A percentile compares a stretch with the other conserved stretches of the same genome.
These are phyloP conservation scores for Nicotiana sylvestris DNA, from an alignment of 257 asterid genomes.

Conservation along the genomic window DNA sequence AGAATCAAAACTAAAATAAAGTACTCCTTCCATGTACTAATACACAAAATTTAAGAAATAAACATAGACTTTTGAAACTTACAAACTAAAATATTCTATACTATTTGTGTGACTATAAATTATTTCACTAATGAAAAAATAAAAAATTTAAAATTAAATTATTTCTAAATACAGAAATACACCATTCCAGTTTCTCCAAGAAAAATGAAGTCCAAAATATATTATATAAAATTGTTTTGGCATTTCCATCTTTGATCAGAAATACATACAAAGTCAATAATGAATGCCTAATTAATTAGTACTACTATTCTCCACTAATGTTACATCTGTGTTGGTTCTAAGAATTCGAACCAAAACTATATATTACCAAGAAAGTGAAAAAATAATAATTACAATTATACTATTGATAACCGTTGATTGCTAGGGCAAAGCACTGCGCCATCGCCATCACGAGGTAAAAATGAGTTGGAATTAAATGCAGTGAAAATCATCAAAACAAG, in stretches of 20 bases:
- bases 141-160: too few species aligned
- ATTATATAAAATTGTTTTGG: not conserved
- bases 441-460: not conserved
- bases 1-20: not conserved
- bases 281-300: not conserved
- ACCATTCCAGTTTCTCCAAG: not conserved
- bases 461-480: constrained; percentile 1
- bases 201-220: not conserved
- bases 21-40: not conserved
- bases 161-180: too few species aligned
- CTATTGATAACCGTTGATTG: not conserved
- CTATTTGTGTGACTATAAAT: too few species aligned
- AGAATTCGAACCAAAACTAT: not conserved
- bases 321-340: not conserved
- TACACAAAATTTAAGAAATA: not conserved
- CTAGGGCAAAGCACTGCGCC: not conserved
- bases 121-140: too few species aligned
- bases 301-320: not conserved
- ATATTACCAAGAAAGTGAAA: not conserved
- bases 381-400: not conserved
- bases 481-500: constrained; percentile 8
- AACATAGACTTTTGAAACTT: too few species aligned
- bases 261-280: not conserved
- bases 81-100: too few species aligned
- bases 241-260: not conserved